Conservation (phyloP, 192 early-diverging fungal species). For the Podila clonocystis region DNA sequence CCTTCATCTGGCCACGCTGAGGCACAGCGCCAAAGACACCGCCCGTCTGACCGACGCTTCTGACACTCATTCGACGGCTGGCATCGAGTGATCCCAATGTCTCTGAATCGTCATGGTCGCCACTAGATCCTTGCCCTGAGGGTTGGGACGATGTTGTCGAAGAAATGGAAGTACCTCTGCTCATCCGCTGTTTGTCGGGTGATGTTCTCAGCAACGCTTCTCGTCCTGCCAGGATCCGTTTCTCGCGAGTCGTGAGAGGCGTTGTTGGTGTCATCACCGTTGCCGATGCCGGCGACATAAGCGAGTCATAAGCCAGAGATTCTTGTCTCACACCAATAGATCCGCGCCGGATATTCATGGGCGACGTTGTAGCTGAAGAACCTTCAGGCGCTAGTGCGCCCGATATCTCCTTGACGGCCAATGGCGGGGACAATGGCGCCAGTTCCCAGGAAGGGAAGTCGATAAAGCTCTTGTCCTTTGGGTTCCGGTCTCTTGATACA, state of each 20-base stretch:
- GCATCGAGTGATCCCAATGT: not conserved
- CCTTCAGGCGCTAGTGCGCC: not conserved
- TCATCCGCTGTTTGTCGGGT: slow-evolving; percentile 11
- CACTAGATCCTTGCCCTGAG: not conserved
- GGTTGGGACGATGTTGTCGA: slow-evolving; percentile 22
- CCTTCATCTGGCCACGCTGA: slow-evolving; percentile 7
- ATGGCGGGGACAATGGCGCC: slow-evolving; percentile 32
- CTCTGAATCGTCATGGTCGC: slow-evolving; percentile 4
- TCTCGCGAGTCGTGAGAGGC: slow-evolving; percentile 31
- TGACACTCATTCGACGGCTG: slow-evolving; percentile 9
- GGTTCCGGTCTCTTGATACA: not conserved
- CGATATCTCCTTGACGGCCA: slow-evolving; percentile 25
- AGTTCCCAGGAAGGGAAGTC: slow-evolving; percentile 38
- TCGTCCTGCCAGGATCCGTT: slow-evolving; percentile 31
- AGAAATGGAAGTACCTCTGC: slow-evolving; percentile 22
- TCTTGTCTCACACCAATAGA: slow-evolving; percentile 3
- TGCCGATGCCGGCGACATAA: slow-evolving; percentile 22
- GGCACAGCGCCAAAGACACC: slow-evolving; percentile 30
- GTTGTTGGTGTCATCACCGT: slow-evolving; percentile 31
- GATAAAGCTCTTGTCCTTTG: slow-evolving; percentile 2
- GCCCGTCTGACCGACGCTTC: not conserved
- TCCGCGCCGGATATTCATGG: slow-evolving; percentile 7
- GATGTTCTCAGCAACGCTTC: slow-evolving; percentile 22
- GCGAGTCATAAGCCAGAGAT: not conserved
- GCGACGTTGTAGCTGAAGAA: slow-evolving; percentile 9